Base-by-base conservation (phyloP, 768 basidiomycete genomes). In the Kockovaella imperatae region DNA sequence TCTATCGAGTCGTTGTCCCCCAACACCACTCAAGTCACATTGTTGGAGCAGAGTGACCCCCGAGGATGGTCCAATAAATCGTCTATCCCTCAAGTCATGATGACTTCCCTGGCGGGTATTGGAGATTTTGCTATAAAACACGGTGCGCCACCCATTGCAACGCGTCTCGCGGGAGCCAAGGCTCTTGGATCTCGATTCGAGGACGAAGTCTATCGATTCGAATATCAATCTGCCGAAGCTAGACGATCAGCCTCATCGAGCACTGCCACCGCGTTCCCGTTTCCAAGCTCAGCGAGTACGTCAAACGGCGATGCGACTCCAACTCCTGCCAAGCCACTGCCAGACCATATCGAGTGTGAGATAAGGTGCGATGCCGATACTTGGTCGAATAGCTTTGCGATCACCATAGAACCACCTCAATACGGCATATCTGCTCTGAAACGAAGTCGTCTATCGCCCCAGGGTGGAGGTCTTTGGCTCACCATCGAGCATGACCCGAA, bases 31-130 rank as follows among this genome's bases (percentile, higher is more conserved):
- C 80, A 86, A 10, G 80, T 99, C 52, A 95, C 90, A 0, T 75
- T 99, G 1, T 78, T 99, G 4, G 93, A 97, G 63, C 95, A 97
- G 70, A 90, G 87, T 10, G 93, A 99, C 68, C 90, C 90, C 5
- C 87, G 91, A 71, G 90, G 90, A 38, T 96, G 93, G 91, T 82
- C 87, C 4, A 89, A 87, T 73, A 97, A 96, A 71, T 81, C 82
- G 0, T 86, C 86, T 11, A 90, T 93, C 42, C 93, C 91, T 1
- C 83, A 82, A n/a, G 83, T 89, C 59, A 93, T 97, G 87, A 83
- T 93, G 62, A 79, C 79, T 32, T 78, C 83, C 1, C 74, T 97
- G 0, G 87, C 90, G 0, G 91, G 91, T 1, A 83, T 95, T 8
- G 89, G 95, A 18, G 93, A 96, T 54, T 96, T 87, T 61, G 83